Evolutionary conservation across 495 filamentous ascomycete genomes (phyloP).

Genomic region (Podospora fimiseda): DNA sequence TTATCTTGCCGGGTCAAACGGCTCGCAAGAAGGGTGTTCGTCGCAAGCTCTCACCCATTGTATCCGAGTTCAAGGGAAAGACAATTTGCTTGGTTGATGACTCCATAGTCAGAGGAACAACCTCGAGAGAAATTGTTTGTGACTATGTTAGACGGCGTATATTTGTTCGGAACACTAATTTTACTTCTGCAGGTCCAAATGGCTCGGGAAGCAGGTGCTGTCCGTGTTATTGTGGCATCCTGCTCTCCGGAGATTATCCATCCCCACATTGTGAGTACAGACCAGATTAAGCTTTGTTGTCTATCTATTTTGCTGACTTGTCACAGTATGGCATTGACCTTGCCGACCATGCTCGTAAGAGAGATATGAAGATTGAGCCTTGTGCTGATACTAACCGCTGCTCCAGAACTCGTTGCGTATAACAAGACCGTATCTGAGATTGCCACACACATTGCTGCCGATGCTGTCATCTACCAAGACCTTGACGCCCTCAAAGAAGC

Average conservation of each 20-base stretch:
- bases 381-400: conserved; percentile 77
- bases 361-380: background rate
- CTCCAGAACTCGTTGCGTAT: conserved; percentile 77
- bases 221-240: background rate
- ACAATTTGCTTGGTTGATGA: conserved; percentile 88
- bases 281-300: background rate
- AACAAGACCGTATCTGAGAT: conserved; percentile 61
- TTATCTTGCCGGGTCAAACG: conserved; percentile 89
- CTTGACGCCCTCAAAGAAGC: conserved; percentile 76
- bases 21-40: conserved; percentile 73
- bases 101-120: conserved; percentile 89
- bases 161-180: conserved; percentile 61
- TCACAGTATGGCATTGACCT: background rate
- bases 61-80: conserved; percentile 75
- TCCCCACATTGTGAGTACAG: background rate
- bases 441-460: conserved; percentile 78
- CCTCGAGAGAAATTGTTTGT: conserved; percentile 80
- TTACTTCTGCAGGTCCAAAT: conserved; percentile 70
- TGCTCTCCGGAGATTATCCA: background rate
- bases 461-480: conserved; percentile 83
- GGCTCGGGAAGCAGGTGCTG: background rate
- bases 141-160: conserved; percentile 86
- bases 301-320: too few relatives aligned
- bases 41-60: conserved; percentile 76
- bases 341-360: background rate